These are phyloP conservation scores for button mushroom (Agaricus bisporus) DNA, from an alignment of 768 basidiomycete genomes.

Conservation along the genomic window DNA sequence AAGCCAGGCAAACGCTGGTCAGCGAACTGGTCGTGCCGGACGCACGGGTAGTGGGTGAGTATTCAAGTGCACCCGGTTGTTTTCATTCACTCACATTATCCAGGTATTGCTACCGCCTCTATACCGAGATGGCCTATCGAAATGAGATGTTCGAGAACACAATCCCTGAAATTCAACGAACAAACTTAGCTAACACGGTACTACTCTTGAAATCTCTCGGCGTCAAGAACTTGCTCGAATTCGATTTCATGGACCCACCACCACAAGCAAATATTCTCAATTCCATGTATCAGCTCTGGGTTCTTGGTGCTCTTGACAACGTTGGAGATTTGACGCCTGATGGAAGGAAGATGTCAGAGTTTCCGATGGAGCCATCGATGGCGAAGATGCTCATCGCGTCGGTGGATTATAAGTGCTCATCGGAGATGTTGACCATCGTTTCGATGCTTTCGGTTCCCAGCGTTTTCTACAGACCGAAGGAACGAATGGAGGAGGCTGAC, in stretches of 20 bases:
- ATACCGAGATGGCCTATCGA: conserved; percentile 93
- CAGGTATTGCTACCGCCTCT: conserved; percentile 93
- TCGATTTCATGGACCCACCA: conserved; percentile 99
- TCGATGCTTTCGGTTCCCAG: conserved; percentile 98
- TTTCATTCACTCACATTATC: background rate
- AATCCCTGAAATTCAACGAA: conserved; percentile 97
- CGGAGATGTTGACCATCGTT: conserved; percentile 97
- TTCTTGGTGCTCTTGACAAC: conserved; percentile 94
- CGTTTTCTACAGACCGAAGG: conserved; percentile 96
- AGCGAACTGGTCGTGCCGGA: conserved; percentile 93
- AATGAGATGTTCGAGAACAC: conserved; percentile 95
- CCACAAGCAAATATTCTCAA: conserved; percentile 97
- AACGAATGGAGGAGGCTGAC: conserved; percentile 96
- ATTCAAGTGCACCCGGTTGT: conserved; percentile 7
- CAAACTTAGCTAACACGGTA: conserved; percentile 96
- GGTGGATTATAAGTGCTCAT: conserved; percentile 88
- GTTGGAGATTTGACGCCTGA: conserved; percentile 91
- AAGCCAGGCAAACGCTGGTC: conserved; percentile 97
- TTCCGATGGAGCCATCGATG: conserved; percentile 99
- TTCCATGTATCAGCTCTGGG: conserved; percentile 99
- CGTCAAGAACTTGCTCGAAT: conserved; percentile 95
- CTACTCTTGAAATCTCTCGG: conserved; percentile 91
- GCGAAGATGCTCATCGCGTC: conserved; percentile 98
- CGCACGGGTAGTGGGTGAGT: conserved; percentile 90
- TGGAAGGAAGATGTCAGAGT: conserved; percentile 97